These are phyloP conservation scores for Globisporangium sylvaticum DNA, from an alignment of 352 stramenopile species.

Conservation along the genomic window DNA sequence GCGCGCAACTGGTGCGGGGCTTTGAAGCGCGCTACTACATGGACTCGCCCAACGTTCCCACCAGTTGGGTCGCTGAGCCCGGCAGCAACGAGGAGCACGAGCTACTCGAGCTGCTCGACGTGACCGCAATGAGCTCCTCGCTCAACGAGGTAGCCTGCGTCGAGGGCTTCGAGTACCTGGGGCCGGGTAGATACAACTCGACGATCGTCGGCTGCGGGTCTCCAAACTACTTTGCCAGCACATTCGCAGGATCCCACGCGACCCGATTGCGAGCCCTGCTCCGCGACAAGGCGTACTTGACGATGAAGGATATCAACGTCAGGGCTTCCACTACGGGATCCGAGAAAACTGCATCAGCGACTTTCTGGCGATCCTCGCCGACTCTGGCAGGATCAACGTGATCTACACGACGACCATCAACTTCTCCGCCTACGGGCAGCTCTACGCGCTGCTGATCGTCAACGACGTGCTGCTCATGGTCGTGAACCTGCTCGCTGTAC, in stretches of 20 bases:
- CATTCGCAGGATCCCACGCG: constrained; percentile 17
- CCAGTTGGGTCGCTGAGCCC: neutral
- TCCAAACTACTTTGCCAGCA: constrained; percentile 17
- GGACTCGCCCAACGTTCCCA: neutral
- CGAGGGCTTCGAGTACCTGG: constrained; percentile 17
- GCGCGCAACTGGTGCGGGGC: constrained; percentile 13
- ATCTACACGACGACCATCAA: constrained; percentile 3
- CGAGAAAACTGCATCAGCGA: constrained; percentile 18
- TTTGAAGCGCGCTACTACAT: constrained; percentile 20
- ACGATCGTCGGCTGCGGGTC: constrained; percentile 22
- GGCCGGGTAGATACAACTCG: constrained; percentile 10
- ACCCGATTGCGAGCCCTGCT: constrained; percentile 6
- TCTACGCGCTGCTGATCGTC: constrained; percentile 23
- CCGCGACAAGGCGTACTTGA: constrained; percentile 18
- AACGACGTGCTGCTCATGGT: constrained; percentile 15
- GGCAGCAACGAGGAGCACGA: constrained; percentile 12
- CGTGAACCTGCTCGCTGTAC: constrained; percentile 22
- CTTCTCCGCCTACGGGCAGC: constrained; percentile 15
- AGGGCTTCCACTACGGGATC: constrained; percentile 15
- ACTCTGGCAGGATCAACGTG: neutral
- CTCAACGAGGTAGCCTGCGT: constrained; percentile 13
- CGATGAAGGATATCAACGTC: constrained; percentile 5
- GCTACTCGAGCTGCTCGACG: constrained; percentile 17
- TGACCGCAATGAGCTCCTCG: constrained; percentile 20
- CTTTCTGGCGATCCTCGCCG: neutral